Base-by-base conservation (phyloP, 352 stramenopile genomes). In the Phytophthora pluvialis region DNA sequence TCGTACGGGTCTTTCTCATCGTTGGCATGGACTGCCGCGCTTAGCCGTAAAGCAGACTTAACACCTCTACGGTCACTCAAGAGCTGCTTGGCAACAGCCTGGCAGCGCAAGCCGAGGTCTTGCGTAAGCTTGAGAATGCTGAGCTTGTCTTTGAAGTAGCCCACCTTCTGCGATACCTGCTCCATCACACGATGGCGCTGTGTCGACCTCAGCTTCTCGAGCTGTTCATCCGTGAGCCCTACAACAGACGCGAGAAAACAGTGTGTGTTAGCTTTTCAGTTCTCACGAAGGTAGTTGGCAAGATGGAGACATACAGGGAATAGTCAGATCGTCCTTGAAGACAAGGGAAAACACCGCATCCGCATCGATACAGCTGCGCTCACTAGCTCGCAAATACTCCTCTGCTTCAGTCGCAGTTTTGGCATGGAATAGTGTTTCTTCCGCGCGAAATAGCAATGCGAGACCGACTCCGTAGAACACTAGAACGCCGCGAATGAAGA, bases 301-400 rank as follows among this genome's bases (percentile, higher is more conserved):
- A 56, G 28, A n/a, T 48, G 13, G 31, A 11, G 61, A 2, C 77
- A 18, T 78, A 93, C 86, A 92, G 40, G 80, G 68, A 40, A 94
- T 90, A 54, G 88, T 89, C 29, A 94, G 70, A 50, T 94, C 86
- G 31, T 91, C 86, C 39, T 90, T 91, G 55, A 94, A 89, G 13
- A 87, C 79, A 39, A 85, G 70, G 0, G 83, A 85, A 59, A 94
- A 94, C 15, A 94, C 56, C 25, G 64, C 72, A 51, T 94, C 84
- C 1, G 80, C 82, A 57, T 94, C 82, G 43, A 94, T 88, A 38
- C 79, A 89, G 42, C 70, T 82, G 13, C 73, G 67, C 45, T 93
- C 86, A 12, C 72, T 87, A 13, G 74, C 68, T 29, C 63, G 70
- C 18, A 94, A 49, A 46, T 77, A 80, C 5, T 86, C 76, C 52